Evolutionary conservation across 2,329 filamentous ascomycete species (phyloP), one percentile per base, ranked within the genome.

Genomic region (Curvularia lunata): DNA sequence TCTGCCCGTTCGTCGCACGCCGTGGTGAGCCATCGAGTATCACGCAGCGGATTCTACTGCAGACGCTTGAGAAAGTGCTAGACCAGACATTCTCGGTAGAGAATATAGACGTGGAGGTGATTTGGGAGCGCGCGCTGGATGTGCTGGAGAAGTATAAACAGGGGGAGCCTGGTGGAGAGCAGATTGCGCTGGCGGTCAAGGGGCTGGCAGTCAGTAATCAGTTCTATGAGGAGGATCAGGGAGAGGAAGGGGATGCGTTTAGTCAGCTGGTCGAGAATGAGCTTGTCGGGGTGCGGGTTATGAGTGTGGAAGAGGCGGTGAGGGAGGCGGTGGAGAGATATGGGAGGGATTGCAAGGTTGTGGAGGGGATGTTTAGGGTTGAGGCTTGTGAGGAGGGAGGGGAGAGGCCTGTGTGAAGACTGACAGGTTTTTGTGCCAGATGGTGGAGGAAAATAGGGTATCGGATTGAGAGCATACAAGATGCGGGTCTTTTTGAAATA

Each of bases 161-260:
- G 40, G 38, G 28, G 1, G 13, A 16, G n/a, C 42, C 18, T 8
- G 37, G 12, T 16, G 54, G 16, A 2, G 46, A 38, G 21, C 37
- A 40, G n/a, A 57, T 53, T 25, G 49, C 43, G 18, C 38, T 37
- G n/a, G 54, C 54, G 1, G 71, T 75, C 61, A 71, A 69, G 41
- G 74, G 75, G 0, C 52, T 76, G 42, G 57, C 65, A 1, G 28
- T 75, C 18, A 68, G 65, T 50, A 67, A 69, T 41, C 72, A 77
- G 51, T 77, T 76, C 34, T 72, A 71, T n/a, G 74, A 74, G 42
- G 68, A 51, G 3, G 66, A 72, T n/a, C n/a, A n/a, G 27, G 13
- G 45, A 5, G 32, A 30, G 28, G 63, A 58, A 30, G 67, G 56
- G 23, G 67, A 69, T 18, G 59, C 69, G 34, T 70, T 75, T 23